phyloP scores from a whole-genome alignment of 257 asterid species.

The Scutellaria minor region DNA sequence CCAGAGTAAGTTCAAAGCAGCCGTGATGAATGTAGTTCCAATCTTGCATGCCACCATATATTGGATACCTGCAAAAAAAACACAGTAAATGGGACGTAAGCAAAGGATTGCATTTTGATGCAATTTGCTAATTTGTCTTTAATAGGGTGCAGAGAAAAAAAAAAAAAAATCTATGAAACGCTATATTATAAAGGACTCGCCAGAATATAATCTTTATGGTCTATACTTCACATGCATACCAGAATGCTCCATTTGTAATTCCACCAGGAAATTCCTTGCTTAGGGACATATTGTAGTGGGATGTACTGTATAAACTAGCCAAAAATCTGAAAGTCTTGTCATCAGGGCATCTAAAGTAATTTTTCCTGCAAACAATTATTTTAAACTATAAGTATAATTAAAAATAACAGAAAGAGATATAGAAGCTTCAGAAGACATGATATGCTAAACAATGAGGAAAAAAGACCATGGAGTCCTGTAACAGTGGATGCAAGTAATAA shows the following conservation, averaged over 20 bases:
- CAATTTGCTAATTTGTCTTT: not conserved
- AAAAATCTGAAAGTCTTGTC: slow-evolving; percentile 75
- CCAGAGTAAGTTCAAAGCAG: slow-evolving; percentile 93
- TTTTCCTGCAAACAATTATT: slow-evolving; percentile 57
- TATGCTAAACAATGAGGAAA: slow-evolving; percentile 6
- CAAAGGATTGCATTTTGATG: slow-evolving; percentile 48
- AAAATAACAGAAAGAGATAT: slow-evolving; percentile 24
- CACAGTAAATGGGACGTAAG: slow-evolving; percentile 21
- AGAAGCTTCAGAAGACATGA: slow-evolving; percentile 14
- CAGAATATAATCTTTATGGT: slow-evolving; percentile 20
- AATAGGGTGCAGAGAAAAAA: slow-evolving; percentile 21
- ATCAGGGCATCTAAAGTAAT: slow-evolving; percentile 85
- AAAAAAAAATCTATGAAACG: slow-evolving; percentile 16
- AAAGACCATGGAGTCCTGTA: not conserved
- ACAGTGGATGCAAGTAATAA: slow-evolving; percentile 7
- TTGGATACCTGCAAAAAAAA: slow-evolving; percentile 78
- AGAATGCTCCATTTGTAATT: slow-evolving; percentile 88
- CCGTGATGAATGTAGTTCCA: slow-evolving; percentile 83
- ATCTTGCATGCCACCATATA: slow-evolving; percentile 99
- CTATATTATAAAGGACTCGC: slow-evolving; percentile 22
- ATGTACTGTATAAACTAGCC: slow-evolving; percentile 79
- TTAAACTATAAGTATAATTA: slow-evolving; percentile 39
- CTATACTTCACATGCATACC: slow-evolving; percentile 58
- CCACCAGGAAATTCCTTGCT: slow-evolving; percentile 92
- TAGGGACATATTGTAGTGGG: slow-evolving; percentile 90